Evolutionary conservation across 1,139 yeast genomes (phyloP).

Genomic region (Diutina neorugosa): DNA sequence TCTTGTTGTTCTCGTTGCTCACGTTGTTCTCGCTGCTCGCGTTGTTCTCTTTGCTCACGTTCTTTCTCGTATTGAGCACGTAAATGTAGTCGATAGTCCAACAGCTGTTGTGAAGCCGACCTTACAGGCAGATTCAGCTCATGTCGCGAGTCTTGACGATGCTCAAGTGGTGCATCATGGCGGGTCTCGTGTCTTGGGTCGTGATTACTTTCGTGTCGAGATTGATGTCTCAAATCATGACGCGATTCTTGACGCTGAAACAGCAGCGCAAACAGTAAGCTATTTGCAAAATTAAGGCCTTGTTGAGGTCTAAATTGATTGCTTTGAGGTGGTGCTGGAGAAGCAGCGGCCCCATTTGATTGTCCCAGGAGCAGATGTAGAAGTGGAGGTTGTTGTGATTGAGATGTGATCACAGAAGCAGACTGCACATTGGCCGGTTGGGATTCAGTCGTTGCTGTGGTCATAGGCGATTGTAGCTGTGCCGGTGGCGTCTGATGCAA

Average conservation of each 20-base stretch:
- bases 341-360: background rate
- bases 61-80: conserved; percentile 19
- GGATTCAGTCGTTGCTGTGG: background rate
- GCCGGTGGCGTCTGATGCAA: background rate
- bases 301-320: conserved; percentile 2
- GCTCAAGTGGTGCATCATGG: background rate
- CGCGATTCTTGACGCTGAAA: background rate
- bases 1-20: conserved; percentile 7
- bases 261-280: background rate
- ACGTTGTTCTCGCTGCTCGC: conserved; percentile 8
- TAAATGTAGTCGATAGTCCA: background rate
- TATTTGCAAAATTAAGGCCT: background rate
- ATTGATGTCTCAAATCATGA: background rate
- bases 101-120: background rate
- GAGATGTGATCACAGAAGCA: background rate
- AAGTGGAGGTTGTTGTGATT: background rate
- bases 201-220: background rate
- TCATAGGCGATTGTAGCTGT: background rate
- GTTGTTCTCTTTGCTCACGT: conserved; percentile 8
- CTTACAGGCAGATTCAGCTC: background rate
- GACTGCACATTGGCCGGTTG: background rate
- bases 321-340: background rate
- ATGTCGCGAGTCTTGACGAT: background rate
- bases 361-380: background rate
- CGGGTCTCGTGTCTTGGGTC: background rate